These are phyloP conservation scores for Rhodotorula mucilaginosa DNA, from an alignment of 1,284 basidiomycete genomes.

Conservation along the genomic window DNA sequence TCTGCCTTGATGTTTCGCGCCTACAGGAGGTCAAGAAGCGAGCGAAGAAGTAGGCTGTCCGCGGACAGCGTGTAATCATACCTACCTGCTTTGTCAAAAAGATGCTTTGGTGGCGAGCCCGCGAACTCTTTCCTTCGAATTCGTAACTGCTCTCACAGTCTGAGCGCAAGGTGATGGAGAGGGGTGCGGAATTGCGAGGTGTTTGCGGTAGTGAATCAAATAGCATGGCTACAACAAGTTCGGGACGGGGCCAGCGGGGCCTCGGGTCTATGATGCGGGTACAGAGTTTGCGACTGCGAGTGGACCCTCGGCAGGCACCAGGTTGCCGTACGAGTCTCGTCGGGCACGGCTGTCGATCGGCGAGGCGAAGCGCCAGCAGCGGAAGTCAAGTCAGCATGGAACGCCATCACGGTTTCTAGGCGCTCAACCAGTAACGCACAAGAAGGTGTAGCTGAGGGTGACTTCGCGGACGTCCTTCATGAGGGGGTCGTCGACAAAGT, in stretches of 20 bases:
- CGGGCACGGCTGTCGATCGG: constrained; percentile 26
- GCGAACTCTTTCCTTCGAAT: no score
- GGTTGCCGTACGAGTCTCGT: constrained; percentile 36
- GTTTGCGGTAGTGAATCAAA: not conserved
- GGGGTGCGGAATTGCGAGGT: constrained; percentile 1
- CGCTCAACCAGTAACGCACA: constrained; percentile 49
- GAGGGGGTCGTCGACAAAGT: constrained; percentile 77
- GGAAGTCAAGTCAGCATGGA: not conserved
- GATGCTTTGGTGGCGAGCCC: no score
- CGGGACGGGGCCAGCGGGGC: not conserved
- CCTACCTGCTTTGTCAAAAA: no score
- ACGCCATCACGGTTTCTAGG: no score
- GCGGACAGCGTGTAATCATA: not conserved
- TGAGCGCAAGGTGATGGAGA: no score
- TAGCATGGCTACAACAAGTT: not conserved
- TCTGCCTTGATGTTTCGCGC: no score
- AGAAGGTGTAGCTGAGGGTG: constrained; percentile 95
- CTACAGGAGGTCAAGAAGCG: constrained; percentile 34
- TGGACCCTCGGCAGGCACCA: constrained; percentile 35
- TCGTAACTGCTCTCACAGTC: no score
- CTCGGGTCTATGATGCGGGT: constrained; percentile 18
- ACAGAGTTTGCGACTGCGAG: constrained; percentile 28
- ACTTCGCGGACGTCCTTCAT: constrained; percentile 85
- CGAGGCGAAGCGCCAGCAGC: no score
- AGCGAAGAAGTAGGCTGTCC: constrained; percentile 26